phyloP scores from a whole-genome alignment of 257 asterid species.

The Nicotiana attenuata region DNA sequence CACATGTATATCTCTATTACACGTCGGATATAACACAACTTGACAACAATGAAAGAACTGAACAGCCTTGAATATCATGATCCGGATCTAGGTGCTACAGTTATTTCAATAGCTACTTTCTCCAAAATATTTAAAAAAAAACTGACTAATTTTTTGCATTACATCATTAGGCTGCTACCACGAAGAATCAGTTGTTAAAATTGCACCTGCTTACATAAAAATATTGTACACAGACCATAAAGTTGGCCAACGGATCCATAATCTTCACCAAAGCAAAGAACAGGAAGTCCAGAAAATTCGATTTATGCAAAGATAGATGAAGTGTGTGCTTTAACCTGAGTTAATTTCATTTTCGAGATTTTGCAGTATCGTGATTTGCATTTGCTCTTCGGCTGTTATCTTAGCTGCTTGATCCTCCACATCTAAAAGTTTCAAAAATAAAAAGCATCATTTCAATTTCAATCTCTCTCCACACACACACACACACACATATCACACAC shows the following conservation, averaged over 20 bases:
- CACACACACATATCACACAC: not conserved
- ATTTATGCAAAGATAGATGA: not conserved
- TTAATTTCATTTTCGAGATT: slow-evolving; percentile 63
- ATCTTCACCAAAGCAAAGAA: not conserved
- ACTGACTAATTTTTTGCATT: not conserved
- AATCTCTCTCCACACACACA: not conserved
- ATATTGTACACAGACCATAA: no score
- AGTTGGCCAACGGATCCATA: no score
- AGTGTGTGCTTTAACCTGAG: slow-evolving; percentile 33
- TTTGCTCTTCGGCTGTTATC: slow-evolving; percentile 71
- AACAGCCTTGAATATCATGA: not conserved
- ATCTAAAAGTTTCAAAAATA: slow-evolving; percentile 40
- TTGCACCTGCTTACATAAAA: not conserved
- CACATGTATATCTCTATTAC: no score
- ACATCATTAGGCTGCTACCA: not conserved
- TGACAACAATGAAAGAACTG: not conserved
- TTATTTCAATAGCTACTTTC: no score
- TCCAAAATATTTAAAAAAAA: not conserved
- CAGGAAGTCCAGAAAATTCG: not conserved
- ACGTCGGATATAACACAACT: not conserved
- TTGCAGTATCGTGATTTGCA: slow-evolving; percentile 52
- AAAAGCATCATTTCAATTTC: not conserved
- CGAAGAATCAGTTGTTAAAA: not conserved
- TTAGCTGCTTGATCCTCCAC: slow-evolving; percentile 90
- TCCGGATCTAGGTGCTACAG: not conserved